phyloP scores from a whole-genome alignment of 2,329 filamentous ascomycete species.

The Lachnellula occidentalis region DNA sequence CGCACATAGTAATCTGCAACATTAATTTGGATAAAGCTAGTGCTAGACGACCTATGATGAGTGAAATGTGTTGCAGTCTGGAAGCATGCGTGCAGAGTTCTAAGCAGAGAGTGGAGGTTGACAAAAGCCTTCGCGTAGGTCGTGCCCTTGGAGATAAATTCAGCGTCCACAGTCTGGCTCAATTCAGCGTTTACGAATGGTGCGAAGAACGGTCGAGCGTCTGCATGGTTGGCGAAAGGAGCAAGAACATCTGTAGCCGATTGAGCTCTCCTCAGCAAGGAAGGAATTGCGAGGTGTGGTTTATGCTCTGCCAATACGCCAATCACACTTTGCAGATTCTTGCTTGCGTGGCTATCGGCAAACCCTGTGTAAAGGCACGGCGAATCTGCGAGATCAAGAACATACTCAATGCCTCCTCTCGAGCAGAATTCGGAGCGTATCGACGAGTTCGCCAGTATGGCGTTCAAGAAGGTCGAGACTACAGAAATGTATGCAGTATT shows the following conservation, averaged over 20 bases:
- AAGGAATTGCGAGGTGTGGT: slow-evolving; percentile 75
- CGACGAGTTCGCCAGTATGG: slow-evolving; percentile 27
- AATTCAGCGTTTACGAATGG: slow-evolving; percentile 49
- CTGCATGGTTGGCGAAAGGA: slow-evolving; percentile 52
- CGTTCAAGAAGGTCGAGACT: slow-evolving; percentile 66
- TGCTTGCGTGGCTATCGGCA: slow-evolving; percentile 59
- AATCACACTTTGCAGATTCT: slow-evolving; percentile 68
- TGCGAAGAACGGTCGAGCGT: slow-evolving; percentile 60
- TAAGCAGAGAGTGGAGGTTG: slow-evolving; percentile 69
- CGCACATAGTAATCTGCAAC: slow-evolving; percentile 75
- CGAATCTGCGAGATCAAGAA: slow-evolving; percentile 78
- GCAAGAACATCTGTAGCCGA: slow-evolving; percentile 61
- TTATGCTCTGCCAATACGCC: slow-evolving; percentile 75
- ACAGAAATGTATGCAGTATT: slow-evolving; percentile 61
- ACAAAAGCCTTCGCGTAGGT: slow-evolving; percentile 72
- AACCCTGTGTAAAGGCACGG: slow-evolving; percentile 74
- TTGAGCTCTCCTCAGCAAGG: slow-evolving; percentile 70
- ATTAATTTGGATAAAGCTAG: slow-evolving; percentile 70
- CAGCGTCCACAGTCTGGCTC: slow-evolving; percentile 33
- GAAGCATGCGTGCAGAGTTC: slow-evolving; percentile 70
- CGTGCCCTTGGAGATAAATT: slow-evolving; percentile 60
- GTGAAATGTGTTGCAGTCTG: slow-evolving; percentile 46
- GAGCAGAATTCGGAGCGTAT: slow-evolving; percentile 58
- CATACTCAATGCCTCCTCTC: slow-evolving; percentile 71
- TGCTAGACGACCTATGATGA: slow-evolving; percentile 52